Evolutionary conservation across 179 eudicot genomes (phyloP).

Genomic region (Camellia oleifera): DNA sequence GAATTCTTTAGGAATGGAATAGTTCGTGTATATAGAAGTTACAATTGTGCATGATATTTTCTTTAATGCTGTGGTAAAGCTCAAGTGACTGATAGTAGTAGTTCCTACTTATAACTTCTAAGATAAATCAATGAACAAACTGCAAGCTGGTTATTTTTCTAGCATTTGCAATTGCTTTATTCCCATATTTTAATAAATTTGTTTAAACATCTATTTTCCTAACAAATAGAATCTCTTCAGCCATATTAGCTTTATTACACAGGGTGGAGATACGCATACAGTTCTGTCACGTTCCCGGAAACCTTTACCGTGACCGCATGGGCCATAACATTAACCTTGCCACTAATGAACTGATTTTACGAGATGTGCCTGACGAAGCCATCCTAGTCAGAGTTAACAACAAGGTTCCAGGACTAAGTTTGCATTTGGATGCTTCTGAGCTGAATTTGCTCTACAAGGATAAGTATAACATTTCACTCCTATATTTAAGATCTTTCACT

Average conservation of each 20-base stretch:
- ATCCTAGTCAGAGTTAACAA: conserved; percentile 32
- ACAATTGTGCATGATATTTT: conserved; percentile 6
- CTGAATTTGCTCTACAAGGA: conserved; percentile 37
- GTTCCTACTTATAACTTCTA: background rate
- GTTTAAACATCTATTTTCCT: background rate
- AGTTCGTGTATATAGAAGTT: background rate
- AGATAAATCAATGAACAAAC: background rate
- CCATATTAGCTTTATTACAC: conserved; percentile 7
- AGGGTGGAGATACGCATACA: conserved; percentile 40
- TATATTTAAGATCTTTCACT: background rate
- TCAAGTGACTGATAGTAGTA: background rate
- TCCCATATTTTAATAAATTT: background rate
- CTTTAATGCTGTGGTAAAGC: background rate
- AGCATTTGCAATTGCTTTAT: background rate
- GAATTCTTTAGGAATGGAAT: background rate
- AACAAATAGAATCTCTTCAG: background rate
- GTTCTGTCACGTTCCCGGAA: conserved; percentile 32
- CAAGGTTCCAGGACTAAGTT: conserved; percentile 36
- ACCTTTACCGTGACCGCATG: conserved; percentile 27
- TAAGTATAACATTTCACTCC: conserved; percentile 20
- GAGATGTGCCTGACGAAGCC: conserved; percentile 33
- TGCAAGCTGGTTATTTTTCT: background rate
- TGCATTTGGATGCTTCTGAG: conserved; percentile 36
- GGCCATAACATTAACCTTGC: conserved; percentile 31
- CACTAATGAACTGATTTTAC: conserved; percentile 32